A percentile compares a stretch with the other conserved stretches of the same genome.
Evolutionary conservation across 352 stramenopile species (phyloP).

Genomic region (Saprolegnia parasitica): DNA sequence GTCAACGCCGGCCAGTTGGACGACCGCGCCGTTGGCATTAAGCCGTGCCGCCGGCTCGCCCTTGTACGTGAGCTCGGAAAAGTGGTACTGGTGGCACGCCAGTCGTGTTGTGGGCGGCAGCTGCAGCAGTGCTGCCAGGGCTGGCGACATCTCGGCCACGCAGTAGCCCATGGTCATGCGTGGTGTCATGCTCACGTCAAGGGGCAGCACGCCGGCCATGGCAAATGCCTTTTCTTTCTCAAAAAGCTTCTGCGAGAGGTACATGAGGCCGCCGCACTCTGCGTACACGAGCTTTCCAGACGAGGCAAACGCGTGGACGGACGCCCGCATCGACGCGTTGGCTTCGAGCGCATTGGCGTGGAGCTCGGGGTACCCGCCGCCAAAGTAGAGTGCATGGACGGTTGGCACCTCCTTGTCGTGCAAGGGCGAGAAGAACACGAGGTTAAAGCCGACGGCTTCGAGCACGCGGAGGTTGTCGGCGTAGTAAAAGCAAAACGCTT

Average conservation of each 20-base stretch:
- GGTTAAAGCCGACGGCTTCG: background rate
- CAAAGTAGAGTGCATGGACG: slow-evolving; percentile 34
- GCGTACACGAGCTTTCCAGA: slow-evolving; percentile 30
- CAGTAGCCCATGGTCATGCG: slow-evolving; percentile 27
- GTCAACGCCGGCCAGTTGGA: background rate
- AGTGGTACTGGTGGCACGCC: slow-evolving; percentile 29
- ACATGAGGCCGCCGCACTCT: slow-evolving; percentile 35
- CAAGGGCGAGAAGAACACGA: slow-evolving; percentile 31
- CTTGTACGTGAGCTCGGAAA: slow-evolving; percentile 26
- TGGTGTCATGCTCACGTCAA: slow-evolving; percentile 22
- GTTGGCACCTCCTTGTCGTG: slow-evolving; percentile 15
- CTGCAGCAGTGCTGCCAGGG: background rate
- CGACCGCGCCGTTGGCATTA: background rate
- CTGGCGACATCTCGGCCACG: background rate
- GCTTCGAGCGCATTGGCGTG: slow-evolving; percentile 28
- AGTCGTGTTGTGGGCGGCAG: background rate
- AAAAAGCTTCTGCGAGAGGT: slow-evolving; percentile 25
- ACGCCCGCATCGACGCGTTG: slow-evolving; percentile 28
- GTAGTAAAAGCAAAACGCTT: slow-evolving; percentile 30
- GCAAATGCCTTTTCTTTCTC: slow-evolving; percentile 12
- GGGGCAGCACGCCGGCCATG: slow-evolving; percentile 26
- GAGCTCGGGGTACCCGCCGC: slow-evolving; percentile 35
- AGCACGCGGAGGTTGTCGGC: slow-evolving; percentile 25
- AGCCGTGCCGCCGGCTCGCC: slow-evolving; percentile 9
- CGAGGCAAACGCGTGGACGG: slow-evolving; percentile 25